These are phyloP conservation scores for Hansenula sp. DNA, from an alignment of 1,139 yeast species.

Conservation along the genomic window DNA sequence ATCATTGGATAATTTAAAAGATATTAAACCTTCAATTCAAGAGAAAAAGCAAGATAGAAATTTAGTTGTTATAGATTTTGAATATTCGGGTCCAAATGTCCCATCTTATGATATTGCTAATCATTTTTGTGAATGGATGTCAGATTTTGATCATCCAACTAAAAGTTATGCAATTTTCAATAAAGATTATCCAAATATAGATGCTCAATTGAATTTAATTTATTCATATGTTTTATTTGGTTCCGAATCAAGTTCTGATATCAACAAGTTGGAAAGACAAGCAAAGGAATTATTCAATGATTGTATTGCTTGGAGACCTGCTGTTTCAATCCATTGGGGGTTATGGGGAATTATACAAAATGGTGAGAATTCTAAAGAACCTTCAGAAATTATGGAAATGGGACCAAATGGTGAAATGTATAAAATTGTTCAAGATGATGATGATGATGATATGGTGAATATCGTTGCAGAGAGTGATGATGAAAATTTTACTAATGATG, in stretches of 20 bases:
- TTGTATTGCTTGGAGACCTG: constrained; percentile 73
- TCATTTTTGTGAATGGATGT: constrained; percentile 95
- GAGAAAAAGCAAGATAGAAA: constrained; percentile 58
- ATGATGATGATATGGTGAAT: constrained; percentile 14
- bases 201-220: constrained; percentile 67
- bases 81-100: constrained; percentile 89
- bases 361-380: constrained; percentile 32
- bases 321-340: constrained; percentile 80
- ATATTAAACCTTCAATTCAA: constrained; percentile 30
- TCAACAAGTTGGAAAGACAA: constrained; percentile 42
- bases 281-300: constrained; percentile 60
- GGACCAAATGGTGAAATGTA: constrained; percentile 47
- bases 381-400: constrained; percentile 19
- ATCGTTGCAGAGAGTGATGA: constrained; percentile 22
- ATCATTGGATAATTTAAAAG: constrained; percentile 27
- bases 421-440: constrained; percentile 25
- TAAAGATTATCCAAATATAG: constrained; percentile 57
- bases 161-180: constrained; percentile 55
- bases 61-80: constrained; percentile 92
- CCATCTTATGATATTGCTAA: constrained; percentile 90
- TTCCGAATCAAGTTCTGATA: constrained; percentile 19
- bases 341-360: constrained; percentile 89
- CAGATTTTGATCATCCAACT: constrained; percentile 73
- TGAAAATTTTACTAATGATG: no score
- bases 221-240: constrained; percentile 56